A percentile compares a stretch with the other conserved stretches of the same genome.
Conservation (phyloP, 345 rosid species). For the Hibiscus syriacus region DNA sequence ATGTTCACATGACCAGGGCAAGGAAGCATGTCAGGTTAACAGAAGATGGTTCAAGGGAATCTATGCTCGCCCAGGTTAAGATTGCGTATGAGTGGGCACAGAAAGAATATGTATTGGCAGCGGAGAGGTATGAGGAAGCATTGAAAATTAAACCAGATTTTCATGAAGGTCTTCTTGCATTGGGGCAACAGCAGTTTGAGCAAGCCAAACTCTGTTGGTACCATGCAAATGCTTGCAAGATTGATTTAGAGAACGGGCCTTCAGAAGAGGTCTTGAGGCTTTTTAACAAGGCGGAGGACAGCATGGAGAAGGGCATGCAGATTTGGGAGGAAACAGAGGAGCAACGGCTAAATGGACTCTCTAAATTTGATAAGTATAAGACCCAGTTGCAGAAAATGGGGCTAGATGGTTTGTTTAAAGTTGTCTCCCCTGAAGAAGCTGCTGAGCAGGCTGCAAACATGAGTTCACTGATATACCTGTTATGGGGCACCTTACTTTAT, state of each 20-base stretch:
- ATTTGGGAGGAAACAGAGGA: too few species aligned
- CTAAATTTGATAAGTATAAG: too few species aligned
- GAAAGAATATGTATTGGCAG: conserved; percentile 69
- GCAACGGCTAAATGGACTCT: too few species aligned
- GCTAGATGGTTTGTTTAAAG: too few species aligned
- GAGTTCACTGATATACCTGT: too few species aligned
- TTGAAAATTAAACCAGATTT: conserved; percentile 78
- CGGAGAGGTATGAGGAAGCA: conserved; percentile 71
- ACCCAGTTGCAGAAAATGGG: too few species aligned
- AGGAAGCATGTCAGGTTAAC: conserved; percentile 63
- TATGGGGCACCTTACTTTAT: too few species aligned
- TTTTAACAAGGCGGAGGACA: conserved; percentile 95
- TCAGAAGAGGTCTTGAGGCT: conserved; percentile 73
- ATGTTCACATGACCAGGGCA: conserved; percentile 83
- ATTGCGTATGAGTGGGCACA: conserved; percentile 66
- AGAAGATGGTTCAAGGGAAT: conserved; percentile 62
- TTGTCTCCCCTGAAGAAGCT: too few species aligned
- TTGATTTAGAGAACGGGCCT: conserved; percentile 54
- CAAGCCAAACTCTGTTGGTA: conserved; percentile 96
- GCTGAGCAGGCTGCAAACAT: too few species aligned
- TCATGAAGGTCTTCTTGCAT: conserved; percentile 87
- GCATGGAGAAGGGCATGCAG: conserved; percentile 96
- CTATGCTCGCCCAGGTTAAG: conserved; percentile 43
- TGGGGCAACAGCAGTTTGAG: conserved; percentile 95
- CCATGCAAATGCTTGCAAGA: conserved; percentile 61